phyloP scores from a whole-genome alignment of 2,329 filamentous ascomycete genomes.

The Tothia fuscella region DNA sequence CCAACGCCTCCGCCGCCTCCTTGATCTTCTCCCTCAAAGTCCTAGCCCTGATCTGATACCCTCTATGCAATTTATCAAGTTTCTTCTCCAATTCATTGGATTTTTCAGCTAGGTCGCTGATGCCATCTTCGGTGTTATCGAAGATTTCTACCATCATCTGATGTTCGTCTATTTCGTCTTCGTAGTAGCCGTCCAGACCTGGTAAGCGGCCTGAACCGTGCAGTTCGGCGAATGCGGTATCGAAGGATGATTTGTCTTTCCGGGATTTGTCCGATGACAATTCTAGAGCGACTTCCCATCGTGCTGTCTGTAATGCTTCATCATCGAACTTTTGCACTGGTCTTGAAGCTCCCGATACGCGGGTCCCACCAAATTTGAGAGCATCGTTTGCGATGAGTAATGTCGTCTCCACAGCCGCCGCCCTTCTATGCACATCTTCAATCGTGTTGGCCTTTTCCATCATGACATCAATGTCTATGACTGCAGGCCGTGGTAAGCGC shows the following conservation, averaged over 20 bases:
- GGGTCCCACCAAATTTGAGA: constrained; percentile 56
- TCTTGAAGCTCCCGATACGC: constrained; percentile 49
- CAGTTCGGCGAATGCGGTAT: constrained; percentile 38
- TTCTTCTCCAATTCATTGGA: constrained; percentile 91
- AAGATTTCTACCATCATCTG: constrained; percentile 60
- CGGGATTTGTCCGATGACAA: constrained; percentile 38
- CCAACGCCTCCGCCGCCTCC: constrained; percentile 62
- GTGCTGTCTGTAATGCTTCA: constrained; percentile 58
- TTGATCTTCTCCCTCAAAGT: constrained; percentile 66
- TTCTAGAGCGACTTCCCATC: constrained; percentile 64
- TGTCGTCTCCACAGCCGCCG: constrained; percentile 68
- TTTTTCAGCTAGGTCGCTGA: constrained; percentile 62
- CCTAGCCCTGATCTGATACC: constrained; percentile 79
- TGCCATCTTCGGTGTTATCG: constrained; percentile 59
- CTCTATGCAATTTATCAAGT: constrained; percentile 72
- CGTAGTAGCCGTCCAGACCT: constrained; percentile 68
- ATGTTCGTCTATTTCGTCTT: constrained; percentile 59
- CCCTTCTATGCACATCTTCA: constrained; percentile 50
- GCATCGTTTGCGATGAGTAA: constrained; percentile 75
- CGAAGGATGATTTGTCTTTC: constrained; percentile 39
- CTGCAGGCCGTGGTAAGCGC: constrained; percentile 62
- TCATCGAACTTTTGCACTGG: constrained; percentile 58
- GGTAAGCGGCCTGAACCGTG: constrained; percentile 47
- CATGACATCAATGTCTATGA: constrained; percentile 59
- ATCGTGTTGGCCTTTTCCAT: constrained; percentile 50